Conservation (phyloP, 1,284 basidiomycete genomes). For the Ceratobasidium sp. region DNA sequence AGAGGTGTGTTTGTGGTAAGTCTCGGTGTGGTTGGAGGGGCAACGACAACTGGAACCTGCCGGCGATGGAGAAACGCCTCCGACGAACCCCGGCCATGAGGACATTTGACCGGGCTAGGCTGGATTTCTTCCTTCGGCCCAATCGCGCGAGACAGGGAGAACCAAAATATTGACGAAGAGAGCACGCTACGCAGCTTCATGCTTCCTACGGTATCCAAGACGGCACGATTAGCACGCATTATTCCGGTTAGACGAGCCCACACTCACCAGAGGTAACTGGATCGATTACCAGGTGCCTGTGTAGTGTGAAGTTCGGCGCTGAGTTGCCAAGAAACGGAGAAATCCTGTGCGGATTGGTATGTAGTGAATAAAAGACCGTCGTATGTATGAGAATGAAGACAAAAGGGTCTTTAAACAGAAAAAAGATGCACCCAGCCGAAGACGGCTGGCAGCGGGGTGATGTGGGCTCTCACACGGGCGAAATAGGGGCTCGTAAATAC, state of each 20-base stretch:
- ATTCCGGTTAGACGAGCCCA: too few species aligned
- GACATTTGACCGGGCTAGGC: background rate
- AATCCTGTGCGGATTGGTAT: too few species aligned
- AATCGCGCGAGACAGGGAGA: background rate
- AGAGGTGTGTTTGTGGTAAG: background rate
- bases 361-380: too few species aligned
- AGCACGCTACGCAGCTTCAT: background rate
- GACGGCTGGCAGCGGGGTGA: background rate
- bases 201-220: background rate
- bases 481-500: constrained; percentile 7
- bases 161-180: background rate
- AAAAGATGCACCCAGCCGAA: too few species aligned
- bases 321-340: too few species aligned
- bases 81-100: background rate
- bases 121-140: background rate
- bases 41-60: constrained; percentile 17
- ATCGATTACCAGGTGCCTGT: too few species aligned
- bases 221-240: background rate
- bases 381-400: too few species aligned
- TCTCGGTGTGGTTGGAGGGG: constrained; percentile 13
- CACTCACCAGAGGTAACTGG: background rate
- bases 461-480: background rate
- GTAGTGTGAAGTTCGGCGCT: too few species aligned
- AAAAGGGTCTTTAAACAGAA: too few species aligned
- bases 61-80: background rate